Conservation (phyloP, 306 rosid genomes). For the Cucurbita maxima region DNA sequence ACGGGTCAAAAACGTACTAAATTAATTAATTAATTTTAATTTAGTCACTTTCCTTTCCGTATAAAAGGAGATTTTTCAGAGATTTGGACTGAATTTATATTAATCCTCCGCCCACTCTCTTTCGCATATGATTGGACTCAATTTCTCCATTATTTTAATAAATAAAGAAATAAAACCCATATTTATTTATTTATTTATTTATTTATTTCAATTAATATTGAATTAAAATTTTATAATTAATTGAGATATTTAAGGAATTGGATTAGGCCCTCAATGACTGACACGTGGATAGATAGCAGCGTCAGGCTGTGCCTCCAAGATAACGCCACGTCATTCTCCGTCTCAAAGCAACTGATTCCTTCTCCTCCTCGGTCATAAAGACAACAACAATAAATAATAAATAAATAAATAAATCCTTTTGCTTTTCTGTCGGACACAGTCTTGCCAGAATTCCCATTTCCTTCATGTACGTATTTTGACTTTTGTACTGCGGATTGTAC, state of each 20-base stretch:
- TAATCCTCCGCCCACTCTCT: conserved; percentile 5
- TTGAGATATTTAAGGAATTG: conserved; percentile 1
- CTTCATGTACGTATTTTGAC: conserved; percentile 5
- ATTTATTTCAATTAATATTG: too few relatives aligned
- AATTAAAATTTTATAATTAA: background rate
- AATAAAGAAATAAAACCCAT: too few relatives aligned
- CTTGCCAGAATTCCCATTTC: background rate
- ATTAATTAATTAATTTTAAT: background rate
- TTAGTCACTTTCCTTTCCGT: background rate
- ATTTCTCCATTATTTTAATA: background rate
- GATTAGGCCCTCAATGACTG: background rate
- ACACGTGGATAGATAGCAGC: conserved; percentile 1
- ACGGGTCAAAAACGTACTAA: conserved; percentile 3
- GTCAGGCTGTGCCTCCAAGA: background rate
- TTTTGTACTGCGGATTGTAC: background rate
- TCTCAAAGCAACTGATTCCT: background rate
- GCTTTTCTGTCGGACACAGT: conserved; percentile 4
- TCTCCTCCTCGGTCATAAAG: conserved; percentile 1
- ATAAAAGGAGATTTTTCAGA: conserved; percentile 5
- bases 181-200: too few relatives aligned
- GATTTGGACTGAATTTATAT: conserved; percentile 5
- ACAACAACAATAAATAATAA: background rate
- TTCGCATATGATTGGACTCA: background rate
- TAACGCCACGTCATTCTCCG: conserved; percentile 1
- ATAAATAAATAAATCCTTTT: background rate